phyloP scores from a whole-genome alignment of 1,284 basidiomycete species.

The Naganishia sp. region DNA sequence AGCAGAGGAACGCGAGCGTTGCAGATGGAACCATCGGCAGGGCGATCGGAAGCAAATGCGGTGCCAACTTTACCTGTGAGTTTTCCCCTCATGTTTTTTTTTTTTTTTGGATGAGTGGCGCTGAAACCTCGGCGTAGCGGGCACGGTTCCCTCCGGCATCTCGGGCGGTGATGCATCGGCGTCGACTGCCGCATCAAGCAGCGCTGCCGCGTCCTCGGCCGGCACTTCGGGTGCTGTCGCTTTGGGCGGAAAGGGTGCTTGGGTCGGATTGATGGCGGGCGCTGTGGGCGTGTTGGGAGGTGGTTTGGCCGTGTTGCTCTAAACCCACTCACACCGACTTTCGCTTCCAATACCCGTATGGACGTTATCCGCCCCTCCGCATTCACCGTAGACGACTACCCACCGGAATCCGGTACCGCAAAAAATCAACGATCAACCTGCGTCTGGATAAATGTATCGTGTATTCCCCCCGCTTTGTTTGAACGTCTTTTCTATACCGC shows the following conservation, averaged over 20 bases:
- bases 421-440: too few species aligned
- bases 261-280: conserved; percentile 11
- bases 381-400: too few species aligned
- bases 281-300: conserved; percentile 15
- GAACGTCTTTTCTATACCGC: too few species aligned
- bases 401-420: too few species aligned
- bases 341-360: background rate
- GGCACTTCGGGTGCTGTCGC: conserved; percentile 12
- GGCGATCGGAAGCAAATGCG: conserved; percentile 42
- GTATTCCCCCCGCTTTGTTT: background rate
- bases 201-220: conserved; percentile 16
- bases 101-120: background rate
- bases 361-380: too few species aligned
- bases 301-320: conserved; percentile 15
- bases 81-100: conserved; percentile 10
- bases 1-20: conserved; percentile 43
- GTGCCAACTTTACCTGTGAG: conserved; percentile 45
- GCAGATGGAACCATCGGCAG: conserved; percentile 38
- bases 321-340: background rate
- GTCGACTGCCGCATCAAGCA: conserved; percentile 32
- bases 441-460: background rate
- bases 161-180: conserved; percentile 26
- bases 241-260: background rate
- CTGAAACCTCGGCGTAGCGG: conserved; percentile 23
- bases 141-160: conserved; percentile 33